Evolutionary conservation across 1,139 yeast genomes (phyloP).

Genomic region (Saccharomyces hybrid): DNA sequence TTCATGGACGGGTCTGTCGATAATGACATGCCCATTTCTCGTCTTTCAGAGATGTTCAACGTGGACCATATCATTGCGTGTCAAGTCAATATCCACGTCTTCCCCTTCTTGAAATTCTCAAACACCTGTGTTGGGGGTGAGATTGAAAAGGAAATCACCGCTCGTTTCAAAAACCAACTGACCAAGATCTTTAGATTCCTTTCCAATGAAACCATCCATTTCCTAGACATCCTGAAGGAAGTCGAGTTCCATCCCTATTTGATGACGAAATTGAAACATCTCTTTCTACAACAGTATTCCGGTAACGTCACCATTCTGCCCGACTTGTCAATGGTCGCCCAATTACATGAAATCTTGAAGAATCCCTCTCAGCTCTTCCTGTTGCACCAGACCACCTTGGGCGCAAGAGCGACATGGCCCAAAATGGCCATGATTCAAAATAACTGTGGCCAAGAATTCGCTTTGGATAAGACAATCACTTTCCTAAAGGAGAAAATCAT

Average conservation of each 20-base stretch:
- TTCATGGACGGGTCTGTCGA: slow-evolving; percentile 96
- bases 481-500: slow-evolving; percentile 59
- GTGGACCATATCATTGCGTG: slow-evolving; percentile 96
- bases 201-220: slow-evolving; percentile 70
- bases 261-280: slow-evolving; percentile 63
- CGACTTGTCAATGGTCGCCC: slow-evolving; percentile 48
- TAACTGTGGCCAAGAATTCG: slow-evolving; percentile 85
- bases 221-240: slow-evolving; percentile 63
- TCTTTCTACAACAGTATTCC: slow-evolving; percentile 77
- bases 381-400: slow-evolving; percentile 63
- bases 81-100: slow-evolving; percentile 94
- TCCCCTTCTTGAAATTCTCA: slow-evolving; percentile 69
- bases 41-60: slow-evolving; percentile 91
- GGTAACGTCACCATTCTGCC: slow-evolving; percentile 94
- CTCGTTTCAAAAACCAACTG: slow-evolving; percentile 45
- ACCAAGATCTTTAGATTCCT: slow-evolving; percentile 53
- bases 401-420: slow-evolving; percentile 93
- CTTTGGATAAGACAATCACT: slow-evolving; percentile 71
- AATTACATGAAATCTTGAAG: slow-evolving; percentile 55
- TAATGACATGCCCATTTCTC: slow-evolving; percentile 82
- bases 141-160: slow-evolving; percentile 51
- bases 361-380: slow-evolving; percentile 78
- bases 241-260: slow-evolving; percentile 68
- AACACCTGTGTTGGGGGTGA: slow-evolving; percentile 65
- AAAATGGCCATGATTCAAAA: slow-evolving; percentile 74